Evolutionary conservation across 2,329 filamentous ascomycete genomes (phyloP), one percentile per base, ranked within the genome.

Genomic region (Celoporthe dispersa): DNA sequence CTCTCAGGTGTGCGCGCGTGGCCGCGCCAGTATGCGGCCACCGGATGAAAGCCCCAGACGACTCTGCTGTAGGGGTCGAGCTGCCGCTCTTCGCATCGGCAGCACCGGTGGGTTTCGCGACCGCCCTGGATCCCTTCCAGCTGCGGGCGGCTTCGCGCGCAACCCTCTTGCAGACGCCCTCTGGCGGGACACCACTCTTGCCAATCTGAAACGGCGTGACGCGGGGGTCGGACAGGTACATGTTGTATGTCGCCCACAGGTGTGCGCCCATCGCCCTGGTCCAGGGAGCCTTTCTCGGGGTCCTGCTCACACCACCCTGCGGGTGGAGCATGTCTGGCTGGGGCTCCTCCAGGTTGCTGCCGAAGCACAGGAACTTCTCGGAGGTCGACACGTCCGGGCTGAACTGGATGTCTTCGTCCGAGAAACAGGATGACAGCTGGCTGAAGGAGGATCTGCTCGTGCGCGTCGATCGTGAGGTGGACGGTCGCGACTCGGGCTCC

Each of bases 11-110:
- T 62, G 84, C 85, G 44, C 89, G 84, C 22, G 90, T 91, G 12
- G 88, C 87, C 62, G 86, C 86, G 74, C 85, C 86, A 3, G 87
- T 90, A 76, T 91, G 89, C 35, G 89, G 88, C 89, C 89, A 91
- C 73, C 86, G 81, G 51, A 88, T 84, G 70, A 84, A 90, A 1
- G 84, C 81, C 61, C 81, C 82, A 3, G 81, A 73, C 31, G 77
- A 74, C 67, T 85, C 83, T 0, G 78, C 84, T 12, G 85, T 89
- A 7, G 88, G 88, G 1, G 88, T 90, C 62, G 80, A 82, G 75
- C 85, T 88, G 28, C 85, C 84, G 75, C 85, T 88, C 75, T 84
- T 84, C 60, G 75, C 53, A n/a, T 64, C 70, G 39, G 65, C 39
- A 9, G 65, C 70, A 44, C 51, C 64, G 7, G n/a, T 25, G 55